Evolutionary conservation across 306 rosid species (phyloP).

Genomic region (Geum urbanum): DNA sequence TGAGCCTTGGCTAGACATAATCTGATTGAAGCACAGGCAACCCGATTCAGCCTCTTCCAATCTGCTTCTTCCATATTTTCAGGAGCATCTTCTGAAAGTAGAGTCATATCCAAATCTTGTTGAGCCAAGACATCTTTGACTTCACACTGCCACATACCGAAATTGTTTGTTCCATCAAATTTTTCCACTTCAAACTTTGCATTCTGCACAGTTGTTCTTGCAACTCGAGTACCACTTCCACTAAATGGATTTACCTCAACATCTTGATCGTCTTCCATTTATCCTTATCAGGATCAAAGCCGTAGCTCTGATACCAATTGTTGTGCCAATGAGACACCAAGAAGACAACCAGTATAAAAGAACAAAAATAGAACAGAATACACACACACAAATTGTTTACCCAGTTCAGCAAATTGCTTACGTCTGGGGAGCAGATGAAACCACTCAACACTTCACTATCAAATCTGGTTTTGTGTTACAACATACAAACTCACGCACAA

Average conservation of each 20-base stretch:
- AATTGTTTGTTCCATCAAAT: constrained; percentile 5
- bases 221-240: not conserved
- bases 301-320: not conserved
- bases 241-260: not conserved
- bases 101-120: not conserved
- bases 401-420: no score
- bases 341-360: no score
- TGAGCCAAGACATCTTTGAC: not conserved
- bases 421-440: no score
- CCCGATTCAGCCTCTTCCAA: not conserved
- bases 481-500: no score
- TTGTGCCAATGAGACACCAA: not conserved
- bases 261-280: not conserved
- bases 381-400: no score
- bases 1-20: not conserved
- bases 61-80: not conserved
- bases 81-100: not conserved
- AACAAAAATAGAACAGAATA: no score
- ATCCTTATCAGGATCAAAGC: not conserved
- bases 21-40: not conserved
- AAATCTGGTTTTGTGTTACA: no score
- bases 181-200: constrained; percentile 10
- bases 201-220: not conserved
- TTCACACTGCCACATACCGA: constrained; percentile 5
- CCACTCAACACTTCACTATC: no score